Evolutionary conservation across 495 filamentous ascomycete species (phyloP), one percentile per base, ranked within the genome.

Genomic region (Penicillium odoratum): DNA sequence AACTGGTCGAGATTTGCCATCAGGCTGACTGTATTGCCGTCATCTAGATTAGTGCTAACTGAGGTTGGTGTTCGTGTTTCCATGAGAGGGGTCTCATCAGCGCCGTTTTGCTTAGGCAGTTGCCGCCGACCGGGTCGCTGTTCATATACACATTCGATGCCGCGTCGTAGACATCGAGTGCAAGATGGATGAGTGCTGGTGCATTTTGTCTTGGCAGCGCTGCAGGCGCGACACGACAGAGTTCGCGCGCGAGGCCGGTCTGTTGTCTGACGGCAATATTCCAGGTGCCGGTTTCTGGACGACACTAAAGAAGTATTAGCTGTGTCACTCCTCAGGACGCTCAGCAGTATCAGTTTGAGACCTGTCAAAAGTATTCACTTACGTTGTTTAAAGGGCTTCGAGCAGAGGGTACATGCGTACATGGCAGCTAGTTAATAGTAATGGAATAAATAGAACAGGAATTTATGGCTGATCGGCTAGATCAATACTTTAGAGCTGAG

Each of bases 191-290:
- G 44, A 25, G 44, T 21, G 44, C 44, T 46, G 16, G 44, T 46
- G 26, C 44, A 46, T 46, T 46, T 46, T 21, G 44, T 46, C 44
- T 46, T 46, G 44, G 44, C 44, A n/a, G 44, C 44, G 44, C 44
- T 46, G 26, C 44, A 46, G 44, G 44, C 13, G 44, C 44, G 44
- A 46, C 44, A 46, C 13, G 44, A 46, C 44, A 28, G 13, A 11
- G 44, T 46, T 46, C 44, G 44, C 44, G 25, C 13, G 16, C 44
- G 44, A 46, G 44, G 44, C 26, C 44, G 44, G 16, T 46, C 44
- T 46, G 16, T 21, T 46, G 44, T 16, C 44, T 46, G 44, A 16
- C 44, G 44, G 16, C 44, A 46, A 46, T 46, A 46, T 46, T 46
- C 44, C 13, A 46, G 26, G 44, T 46, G 44, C 44, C 44, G 44